Evolutionary conservation across 495 filamentous ascomycete species (phyloP).

Genomic region (Collariella sp.): DNA sequence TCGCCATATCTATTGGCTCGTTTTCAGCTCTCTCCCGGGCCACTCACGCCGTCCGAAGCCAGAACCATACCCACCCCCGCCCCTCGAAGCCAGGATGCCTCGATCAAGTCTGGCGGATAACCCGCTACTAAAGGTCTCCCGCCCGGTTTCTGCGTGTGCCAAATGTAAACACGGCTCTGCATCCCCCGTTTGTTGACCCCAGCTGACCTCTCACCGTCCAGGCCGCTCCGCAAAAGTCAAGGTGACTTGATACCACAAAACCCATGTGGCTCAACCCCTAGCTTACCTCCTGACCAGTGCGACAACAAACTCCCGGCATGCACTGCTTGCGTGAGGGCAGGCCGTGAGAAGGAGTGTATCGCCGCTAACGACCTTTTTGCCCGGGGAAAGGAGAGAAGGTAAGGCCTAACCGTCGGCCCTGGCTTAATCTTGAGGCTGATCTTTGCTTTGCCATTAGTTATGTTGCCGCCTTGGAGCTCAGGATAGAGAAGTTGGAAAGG

Average conservation of each 20-base stretch:
- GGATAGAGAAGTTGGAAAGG: conserved; percentile 76
- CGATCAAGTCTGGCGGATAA: conserved; percentile 51
- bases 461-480: conserved; percentile 81
- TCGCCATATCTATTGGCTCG: too few relatives aligned
- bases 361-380: conserved; percentile 91
- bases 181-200: not conserved
- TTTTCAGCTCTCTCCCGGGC: too few relatives aligned
- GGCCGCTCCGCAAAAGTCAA: conserved; percentile 83
- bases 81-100: conserved; percentile 24
- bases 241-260: conserved; percentile 21
- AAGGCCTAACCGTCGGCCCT: conserved; percentile 9
- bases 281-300: conserved; percentile 43
- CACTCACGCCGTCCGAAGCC: too few relatives aligned
- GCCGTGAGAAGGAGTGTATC: conserved; percentile 74
- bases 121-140: conserved; percentile 77
- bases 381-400: conserved; percentile 81
- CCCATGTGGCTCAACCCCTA: not conserved
- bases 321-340: conserved; percentile 81
- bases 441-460: conserved; percentile 45
- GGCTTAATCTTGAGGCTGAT: not conserved
- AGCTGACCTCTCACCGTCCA: conserved; percentile 23
- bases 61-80: not conserved
- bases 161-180: conserved; percentile 50
- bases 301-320: conserved; percentile 92
- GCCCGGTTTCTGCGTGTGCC: conserved; percentile 87